Percentiles rank a stretch among this genome's conserved stretches.
These are phyloP conservation scores for Pulveroboletus sp. DNA, from an alignment of 1,284 basidiomycete genomes.

Conservation along the genomic window DNA sequence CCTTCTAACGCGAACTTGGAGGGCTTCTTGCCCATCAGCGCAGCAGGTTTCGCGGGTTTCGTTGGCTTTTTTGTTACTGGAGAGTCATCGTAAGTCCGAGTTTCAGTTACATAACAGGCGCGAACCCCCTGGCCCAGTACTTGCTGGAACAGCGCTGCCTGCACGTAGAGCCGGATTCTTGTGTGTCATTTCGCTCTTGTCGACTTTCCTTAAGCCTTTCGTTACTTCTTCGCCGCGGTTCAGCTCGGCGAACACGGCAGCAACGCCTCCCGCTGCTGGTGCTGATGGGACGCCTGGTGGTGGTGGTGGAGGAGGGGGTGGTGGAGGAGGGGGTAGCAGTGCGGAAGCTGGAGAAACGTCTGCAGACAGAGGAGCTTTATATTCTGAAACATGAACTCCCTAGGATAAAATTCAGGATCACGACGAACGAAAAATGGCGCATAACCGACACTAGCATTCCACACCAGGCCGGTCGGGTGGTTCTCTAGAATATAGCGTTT, in stretches of 20 bases:
- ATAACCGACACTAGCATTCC: slow-evolving; percentile 79
- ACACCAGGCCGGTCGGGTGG: slow-evolving; percentile 85
- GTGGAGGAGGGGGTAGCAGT: slow-evolving; percentile 10
- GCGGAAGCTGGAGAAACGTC: slow-evolving; percentile 38
- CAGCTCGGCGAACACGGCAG: slow-evolving; percentile 90
- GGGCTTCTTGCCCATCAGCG: slow-evolving; percentile 86
- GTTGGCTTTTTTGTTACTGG: slow-evolving; percentile 61
- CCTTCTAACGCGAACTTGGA: slow-evolving; percentile 90
- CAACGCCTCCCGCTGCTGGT: slow-evolving; percentile 58
- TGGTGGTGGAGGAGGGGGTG: slow-evolving; percentile 63
- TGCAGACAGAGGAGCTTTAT: slow-evolving; percentile 42
- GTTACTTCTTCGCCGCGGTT: slow-evolving; percentile 93
- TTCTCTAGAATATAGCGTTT: slow-evolving; percentile 85
- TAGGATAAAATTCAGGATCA: slow-evolving; percentile 32
- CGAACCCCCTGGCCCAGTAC: slow-evolving; percentile 41
- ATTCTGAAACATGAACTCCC: slow-evolving; percentile 66
- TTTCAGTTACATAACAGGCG: slow-evolving; percentile 1
- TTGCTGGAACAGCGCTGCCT: slow-evolving; percentile 61
- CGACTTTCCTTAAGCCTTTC: slow-evolving; percentile 89
- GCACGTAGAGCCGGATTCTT: slow-evolving; percentile 91
- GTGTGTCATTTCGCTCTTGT: slow-evolving; percentile 97
- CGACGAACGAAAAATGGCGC: not conserved
- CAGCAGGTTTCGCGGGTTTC: slow-evolving; percentile 81
- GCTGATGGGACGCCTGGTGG: slow-evolving; percentile 51
- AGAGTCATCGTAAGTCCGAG: not conserved